These are phyloP conservation scores for Nadsonia fulvescens DNA, from an alignment of 805 yeast species.

Conservation along the genomic window DNA sequence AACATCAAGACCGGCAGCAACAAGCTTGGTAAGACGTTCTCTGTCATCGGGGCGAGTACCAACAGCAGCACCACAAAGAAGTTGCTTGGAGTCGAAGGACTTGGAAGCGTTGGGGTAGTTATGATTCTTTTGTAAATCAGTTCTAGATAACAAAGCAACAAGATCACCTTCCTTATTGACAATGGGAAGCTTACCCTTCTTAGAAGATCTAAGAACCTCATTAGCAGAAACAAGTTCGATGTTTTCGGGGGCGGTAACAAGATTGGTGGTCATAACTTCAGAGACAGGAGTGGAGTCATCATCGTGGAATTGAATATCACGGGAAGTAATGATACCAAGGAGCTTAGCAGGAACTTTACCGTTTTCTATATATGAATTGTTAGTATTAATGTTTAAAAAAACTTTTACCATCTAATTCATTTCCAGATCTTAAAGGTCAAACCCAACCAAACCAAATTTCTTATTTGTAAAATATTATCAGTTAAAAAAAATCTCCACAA, in stretches of 20 bases:
- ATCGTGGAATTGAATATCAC: constrained; percentile 92
- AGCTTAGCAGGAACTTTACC: constrained; percentile 82
- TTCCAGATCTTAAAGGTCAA: background rate
- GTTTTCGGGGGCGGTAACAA: constrained; percentile 71
- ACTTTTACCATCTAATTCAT: background rate
- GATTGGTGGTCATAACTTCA: constrained; percentile 78
- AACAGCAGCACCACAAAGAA: constrained; percentile 95
- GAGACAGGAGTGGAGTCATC: constrained; percentile 41
- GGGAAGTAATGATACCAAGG: constrained; percentile 87
- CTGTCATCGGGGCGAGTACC: constrained; percentile 87
- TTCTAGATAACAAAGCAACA: constrained; percentile 79
- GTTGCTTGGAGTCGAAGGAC: constrained; percentile 81
- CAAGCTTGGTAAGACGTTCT: constrained; percentile 66
- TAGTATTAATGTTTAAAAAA: constrained; percentile 10
- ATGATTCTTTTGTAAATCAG: constrained; percentile 92
- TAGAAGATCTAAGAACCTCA: constrained; percentile 73
- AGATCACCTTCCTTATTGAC: constrained; percentile 61
- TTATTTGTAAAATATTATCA: constrained; percentile 6
- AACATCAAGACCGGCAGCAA: constrained; percentile 92
- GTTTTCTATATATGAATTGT: constrained; percentile 32
- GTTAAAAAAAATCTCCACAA: constrained; percentile 57
- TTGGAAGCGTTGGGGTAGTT: constrained; percentile 89
- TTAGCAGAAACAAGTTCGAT: constrained; percentile 74
- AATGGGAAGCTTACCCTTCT: constrained; percentile 95
- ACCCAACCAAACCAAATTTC: too few species aligned